Base-by-base conservation (phyloP, 139 green algal genomes). In the Pleodorina starrii region DNA sequence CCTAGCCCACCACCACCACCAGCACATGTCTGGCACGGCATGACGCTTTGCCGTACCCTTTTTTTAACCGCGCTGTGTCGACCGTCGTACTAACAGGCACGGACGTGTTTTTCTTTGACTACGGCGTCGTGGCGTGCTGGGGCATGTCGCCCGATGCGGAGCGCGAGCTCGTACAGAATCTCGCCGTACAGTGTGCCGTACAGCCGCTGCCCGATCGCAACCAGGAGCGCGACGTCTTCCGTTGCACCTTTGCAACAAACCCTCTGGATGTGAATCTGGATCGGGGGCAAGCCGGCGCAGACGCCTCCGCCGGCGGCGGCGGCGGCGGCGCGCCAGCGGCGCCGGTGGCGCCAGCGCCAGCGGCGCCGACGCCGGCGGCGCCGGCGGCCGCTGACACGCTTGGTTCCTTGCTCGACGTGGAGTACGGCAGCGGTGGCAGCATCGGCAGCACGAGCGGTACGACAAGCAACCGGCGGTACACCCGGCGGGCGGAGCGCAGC, bases 71-170 rank as follows among this genome's bases (percentile, higher is more conserved):
- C n/a, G n/a, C n/a, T n/a, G n/a, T n/a, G n/a, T n/a, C n/a, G n/a
- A n/a, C n/a, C n/a, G n/a, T n/a, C n/a, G n/a, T n/a, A n/a, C n/a
- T n/a, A n/a, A 1, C 36, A 86, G 79, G 79, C 21, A 10, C 60
- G 2, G 90, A 92, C 85, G 72, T 88, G 1, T 93, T 93, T 57
- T 93, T 88, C 81, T 97, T 97, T 86, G 95, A 97, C 87, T 97
- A 96, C 77, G 95, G 95, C 77, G 94, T 94, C 23, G 63, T 97
- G 12, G 94, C 93, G 5, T 94, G 94, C 72, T 97, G 95, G 95
- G 90, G 89, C 71, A 79, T 97, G 42, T 63, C 75, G 10, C 68
- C 85, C 40, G 80, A 92, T 68, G 87, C 91, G 80, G 94, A 94
- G 90, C 66, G 81, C 17, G 42, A 63, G 17, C n/a, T 87, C 3